A percentile compares a stretch with the other conserved stretches of the same genome.
Conservation (phyloP, 148 eudicot species). For the Arbutus unedo region DNA sequence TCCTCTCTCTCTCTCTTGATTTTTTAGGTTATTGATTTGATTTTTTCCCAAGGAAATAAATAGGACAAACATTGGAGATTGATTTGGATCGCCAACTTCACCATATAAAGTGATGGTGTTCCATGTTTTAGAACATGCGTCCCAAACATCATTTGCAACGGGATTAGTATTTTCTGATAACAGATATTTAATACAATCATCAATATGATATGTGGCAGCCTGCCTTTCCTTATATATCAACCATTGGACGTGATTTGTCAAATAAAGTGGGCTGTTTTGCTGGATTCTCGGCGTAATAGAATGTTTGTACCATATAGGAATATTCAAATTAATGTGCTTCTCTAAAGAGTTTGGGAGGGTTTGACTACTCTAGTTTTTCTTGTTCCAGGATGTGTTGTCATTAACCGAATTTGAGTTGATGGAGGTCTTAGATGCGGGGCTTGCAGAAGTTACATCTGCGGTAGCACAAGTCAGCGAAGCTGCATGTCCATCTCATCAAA, state of each 20-base stretch:
- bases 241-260: neutral
- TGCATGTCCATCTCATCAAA: constrained; percentile 64
- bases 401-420: constrained; percentile 79
- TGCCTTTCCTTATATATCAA: neutral
- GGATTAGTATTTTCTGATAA: no score
- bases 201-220: neutral
- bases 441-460: constrained; percentile 55
- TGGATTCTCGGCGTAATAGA: no score
- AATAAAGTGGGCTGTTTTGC: neutral
- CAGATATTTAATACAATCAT: no score
- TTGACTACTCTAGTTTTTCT: neutral
- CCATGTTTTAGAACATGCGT: no score
- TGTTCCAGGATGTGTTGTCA: constrained; percentile 75
- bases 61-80: no score
- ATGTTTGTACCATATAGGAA: no score
- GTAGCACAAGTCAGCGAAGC: constrained; percentile 60
- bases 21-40: no score
- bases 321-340: neutral
- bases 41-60: no score
- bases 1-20: no score
- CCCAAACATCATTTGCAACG: no score
- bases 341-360: neutral
- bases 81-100: no score
- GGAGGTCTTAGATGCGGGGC: constrained; percentile 79
- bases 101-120: no score